Base-by-base conservation (phyloP, 2,329 filamentous ascomycete genomes). In the Akanthomyces dipterigenus region DNA sequence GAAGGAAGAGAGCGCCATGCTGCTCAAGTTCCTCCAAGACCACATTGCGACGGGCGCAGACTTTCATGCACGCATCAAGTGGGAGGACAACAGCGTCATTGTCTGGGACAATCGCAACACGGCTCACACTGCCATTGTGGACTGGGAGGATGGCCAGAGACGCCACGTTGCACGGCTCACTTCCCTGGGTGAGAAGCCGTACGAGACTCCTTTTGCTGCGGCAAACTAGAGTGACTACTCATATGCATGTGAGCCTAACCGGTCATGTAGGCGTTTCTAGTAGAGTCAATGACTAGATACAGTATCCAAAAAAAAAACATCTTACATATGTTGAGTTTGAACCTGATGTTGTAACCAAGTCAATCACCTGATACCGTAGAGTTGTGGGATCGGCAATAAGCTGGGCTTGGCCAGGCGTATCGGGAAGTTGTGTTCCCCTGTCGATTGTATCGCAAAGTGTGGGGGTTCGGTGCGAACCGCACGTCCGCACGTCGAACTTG, bases 91-190 rank as follows among this genome's bases (percentile, higher is more conserved):
- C n/a, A 93, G 89, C 0, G 90, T 96, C 1, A 89, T 95, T 2
- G 86, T 93, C 1, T 96, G 90, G 90, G 91, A 95, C 72, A 95
- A 93, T 76, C 81, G 90, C 36, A 84, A 93, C 0, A 92, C 89
- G 11, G 82, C 86, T 66, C 91, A 96, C 73, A 88, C 88, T 7
- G 91, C 91, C 2, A 77, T 93, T 43, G 78, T 93, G 3, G 91
- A 96, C 72, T 96, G 91, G 91, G 84, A 88, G 67, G 85, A 85
- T 70, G 90, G 90, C 3, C 85, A 90, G 73, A 80, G 91, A 62
- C 82, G 91, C 55, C 91, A 96, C 75, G 75, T 96, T 64, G 91
- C 90, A 5, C 82, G 91, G 48, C 88, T 96, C 69, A 93, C 90
- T 5, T 90, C 91, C 0, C 89, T 93, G 76, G 91, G 90, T 1